Evolutionary conservation across 257 asterid species (phyloP).

Genomic region (Ballota nigra): DNA sequence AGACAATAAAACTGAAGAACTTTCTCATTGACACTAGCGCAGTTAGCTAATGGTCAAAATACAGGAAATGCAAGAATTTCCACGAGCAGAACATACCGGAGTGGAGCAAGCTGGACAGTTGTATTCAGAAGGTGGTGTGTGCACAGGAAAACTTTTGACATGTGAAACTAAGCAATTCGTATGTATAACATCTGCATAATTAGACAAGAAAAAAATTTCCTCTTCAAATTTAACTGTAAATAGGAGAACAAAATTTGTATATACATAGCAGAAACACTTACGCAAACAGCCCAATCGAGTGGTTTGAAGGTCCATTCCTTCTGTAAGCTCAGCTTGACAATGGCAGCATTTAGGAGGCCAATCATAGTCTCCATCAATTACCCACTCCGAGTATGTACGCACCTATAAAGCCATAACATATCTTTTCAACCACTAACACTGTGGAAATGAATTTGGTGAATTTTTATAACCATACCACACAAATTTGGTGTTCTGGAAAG

Average conservation of each 20-base stretch:
- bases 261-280: constrained; percentile 39
- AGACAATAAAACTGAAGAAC: background rate
- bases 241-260: background rate
- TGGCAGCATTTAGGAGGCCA: constrained; percentile 96
- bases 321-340: constrained; percentile 75
- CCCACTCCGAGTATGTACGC: constrained; percentile 94
- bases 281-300: constrained; percentile 98
- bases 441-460: background rate
- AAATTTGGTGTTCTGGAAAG: constrained; percentile 87
- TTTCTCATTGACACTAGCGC: background rate
- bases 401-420: constrained; percentile 36
- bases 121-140: constrained; percentile 88
- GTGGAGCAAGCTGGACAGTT: constrained; percentile 80
- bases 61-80: constrained; percentile 7
- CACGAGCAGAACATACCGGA: constrained; percentile 45
- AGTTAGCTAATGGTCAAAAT: background rate
- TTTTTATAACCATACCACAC: constrained; percentile 66
- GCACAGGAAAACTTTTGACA: constrained; percentile 69
- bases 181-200: constrained; percentile 63
- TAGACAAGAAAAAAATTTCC: background rate
- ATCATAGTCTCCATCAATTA: constrained; percentile 93
- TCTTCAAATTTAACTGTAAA: background rate
- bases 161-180: constrained; percentile 79
- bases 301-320: constrained; percentile 58
- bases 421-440: background rate